Conservation (phyloP, 495 filamentous ascomycete species). For the Polyplosphaeria fusca region DNA sequence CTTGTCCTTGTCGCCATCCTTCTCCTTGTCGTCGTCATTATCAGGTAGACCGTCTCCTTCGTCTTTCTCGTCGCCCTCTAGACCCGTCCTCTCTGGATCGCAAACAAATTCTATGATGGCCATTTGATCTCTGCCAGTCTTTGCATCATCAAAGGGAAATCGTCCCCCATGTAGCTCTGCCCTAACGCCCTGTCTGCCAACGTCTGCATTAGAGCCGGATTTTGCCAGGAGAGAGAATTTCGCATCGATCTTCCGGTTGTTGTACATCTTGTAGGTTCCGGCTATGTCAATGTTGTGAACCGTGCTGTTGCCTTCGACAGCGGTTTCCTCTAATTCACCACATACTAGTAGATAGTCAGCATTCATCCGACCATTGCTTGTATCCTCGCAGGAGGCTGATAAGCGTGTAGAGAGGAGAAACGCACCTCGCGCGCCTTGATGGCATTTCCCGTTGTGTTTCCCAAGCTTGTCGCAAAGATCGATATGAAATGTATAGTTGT, state of each 20-base stretch:
- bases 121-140: slow-evolving; percentile 54
- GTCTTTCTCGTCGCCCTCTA: slow-evolving; percentile 53
- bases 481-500: slow-evolving; percentile 84
- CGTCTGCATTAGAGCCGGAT: slow-evolving; percentile 55
- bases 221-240: slow-evolving; percentile 60
- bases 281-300: slow-evolving; percentile 67
- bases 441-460: slow-evolving; percentile 51
- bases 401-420: neutral
- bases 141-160: slow-evolving; percentile 47
- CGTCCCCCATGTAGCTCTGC: slow-evolving; percentile 67
- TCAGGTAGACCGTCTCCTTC: slow-evolving; percentile 33
- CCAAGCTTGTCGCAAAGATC: slow-evolving; percentile 72
- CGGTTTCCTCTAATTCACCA: slow-evolving; percentile 58
- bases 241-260: slow-evolving; percentile 52
- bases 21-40: slow-evolving; percentile 33
- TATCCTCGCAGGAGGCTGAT: neutral
- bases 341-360: slow-evolving; percentile 58
- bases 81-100: slow-evolving; percentile 62
- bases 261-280: slow-evolving; percentile 56
- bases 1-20: slow-evolving; percentile 39
- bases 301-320: slow-evolving; percentile 46
- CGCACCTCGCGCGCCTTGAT: slow-evolving; percentile 60
- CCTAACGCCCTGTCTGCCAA: slow-evolving; percentile 63
- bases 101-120: slow-evolving; percentile 85
- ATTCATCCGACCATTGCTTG: neutral